Conservation (phyloP, 2,329 filamentous ascomycete genomes). For the Colletotrichum sansevieriae region DNA sequence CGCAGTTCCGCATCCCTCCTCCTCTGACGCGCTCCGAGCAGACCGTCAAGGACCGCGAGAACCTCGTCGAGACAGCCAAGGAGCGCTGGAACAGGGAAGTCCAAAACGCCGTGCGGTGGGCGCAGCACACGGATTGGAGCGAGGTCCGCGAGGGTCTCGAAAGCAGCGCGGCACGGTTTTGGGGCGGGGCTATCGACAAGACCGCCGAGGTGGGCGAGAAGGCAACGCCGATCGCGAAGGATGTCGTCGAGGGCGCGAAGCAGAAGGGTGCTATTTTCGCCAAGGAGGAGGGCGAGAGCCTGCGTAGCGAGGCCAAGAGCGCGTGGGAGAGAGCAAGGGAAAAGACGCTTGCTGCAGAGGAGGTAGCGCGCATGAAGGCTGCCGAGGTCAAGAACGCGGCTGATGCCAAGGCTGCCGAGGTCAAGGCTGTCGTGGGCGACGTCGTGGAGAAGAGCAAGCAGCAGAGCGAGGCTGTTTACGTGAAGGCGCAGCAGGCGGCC, state of each 20-base stretch:
- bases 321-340: constrained; percentile 43
- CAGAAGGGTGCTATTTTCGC: constrained; percentile 52
- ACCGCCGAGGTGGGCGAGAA: constrained; percentile 46
- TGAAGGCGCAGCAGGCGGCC: constrained; percentile 49
- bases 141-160: constrained; percentile 72
- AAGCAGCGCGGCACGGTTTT: constrained; percentile 59
- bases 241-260: constrained; percentile 49
- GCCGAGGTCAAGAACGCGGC: constrained; percentile 33
- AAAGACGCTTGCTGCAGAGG: constrained; percentile 40
- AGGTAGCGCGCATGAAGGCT: constrained; percentile 32
- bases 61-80: constrained; percentile 76
- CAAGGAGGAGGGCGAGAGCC: constrained; percentile 42
- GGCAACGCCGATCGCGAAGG: constrained; percentile 51
- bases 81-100: constrained; percentile 84
- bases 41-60: constrained; percentile 64
- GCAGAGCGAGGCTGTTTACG: constrained; percentile 42
- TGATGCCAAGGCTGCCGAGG: constrained; percentile 36
- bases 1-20: constrained; percentile 59
- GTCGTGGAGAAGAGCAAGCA: constrained; percentile 38
- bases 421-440: constrained; percentile 35
- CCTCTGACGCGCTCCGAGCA: constrained; percentile 65
- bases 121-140: constrained; percentile 75
- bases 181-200: constrained; percentile 54
- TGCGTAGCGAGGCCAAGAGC: constrained; percentile 43
- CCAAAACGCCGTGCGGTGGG: constrained; percentile 73